These are phyloP conservation scores for Debaryomyces udenii DNA, from an alignment of 1,139 yeast species.

Conservation along the genomic window DNA sequence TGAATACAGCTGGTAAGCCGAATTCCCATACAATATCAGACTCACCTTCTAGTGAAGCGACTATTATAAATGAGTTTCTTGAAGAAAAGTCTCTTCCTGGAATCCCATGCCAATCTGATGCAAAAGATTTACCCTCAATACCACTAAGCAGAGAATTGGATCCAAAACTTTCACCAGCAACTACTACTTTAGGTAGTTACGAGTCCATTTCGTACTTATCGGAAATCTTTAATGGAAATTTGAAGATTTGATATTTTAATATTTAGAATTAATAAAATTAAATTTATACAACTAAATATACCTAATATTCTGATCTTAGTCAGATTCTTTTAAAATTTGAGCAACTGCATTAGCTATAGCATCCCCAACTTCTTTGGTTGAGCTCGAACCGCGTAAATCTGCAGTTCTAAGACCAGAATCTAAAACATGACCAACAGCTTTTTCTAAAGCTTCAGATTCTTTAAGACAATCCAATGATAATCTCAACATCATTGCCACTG, in stretches of 20 bases:
- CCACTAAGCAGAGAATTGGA: background rate
- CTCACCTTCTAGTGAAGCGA: constrained; percentile 38
- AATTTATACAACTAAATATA: constrained; percentile 3
- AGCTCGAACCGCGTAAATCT: constrained; percentile 78
- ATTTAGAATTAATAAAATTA: background rate
- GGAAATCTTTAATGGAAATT: constrained; percentile 34
- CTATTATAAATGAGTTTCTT: constrained; percentile 29
- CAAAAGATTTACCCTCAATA: background rate
- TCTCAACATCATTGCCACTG: constrained; percentile 96
- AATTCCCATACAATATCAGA: constrained; percentile 15
- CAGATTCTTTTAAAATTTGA: constrained; percentile 46
- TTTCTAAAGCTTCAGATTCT: constrained; percentile 88
- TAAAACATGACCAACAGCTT: constrained; percentile 81
- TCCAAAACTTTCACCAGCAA: constrained; percentile 10
- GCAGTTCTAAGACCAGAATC: constrained; percentile 88
- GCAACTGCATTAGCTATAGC: constrained; percentile 78
- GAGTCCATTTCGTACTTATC: constrained; percentile 41
- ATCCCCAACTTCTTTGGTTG: constrained; percentile 91
- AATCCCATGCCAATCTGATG: background rate
- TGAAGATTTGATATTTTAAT: constrained; percentile 20
- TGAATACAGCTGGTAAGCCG: background rate
- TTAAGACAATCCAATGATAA: constrained; percentile 77
- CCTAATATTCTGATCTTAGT: constrained; percentile 1
- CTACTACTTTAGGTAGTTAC: constrained; percentile 21
- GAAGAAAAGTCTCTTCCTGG: constrained; percentile 7